A percentile compares a stretch with the other conserved stretches of the same genome.
Evolutionary conservation across 208 protist species (phyloP).

Genomic region (Leishmania braziliensis): DNA sequence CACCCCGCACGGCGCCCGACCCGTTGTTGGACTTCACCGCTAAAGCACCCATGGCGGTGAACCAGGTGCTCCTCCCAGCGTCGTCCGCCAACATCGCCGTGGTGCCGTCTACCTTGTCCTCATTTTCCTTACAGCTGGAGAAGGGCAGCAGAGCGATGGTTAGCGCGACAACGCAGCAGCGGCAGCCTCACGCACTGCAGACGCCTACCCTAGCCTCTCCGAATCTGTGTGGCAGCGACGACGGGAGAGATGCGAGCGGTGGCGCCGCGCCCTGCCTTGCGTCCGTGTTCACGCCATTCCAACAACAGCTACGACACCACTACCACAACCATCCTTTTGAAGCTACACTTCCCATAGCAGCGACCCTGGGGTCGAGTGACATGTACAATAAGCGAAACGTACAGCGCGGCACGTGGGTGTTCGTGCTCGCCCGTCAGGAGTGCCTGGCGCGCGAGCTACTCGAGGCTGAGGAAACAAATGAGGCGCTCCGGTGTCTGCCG

Average conservation of each 20-base stretch:
- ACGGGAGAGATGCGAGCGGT: background rate
- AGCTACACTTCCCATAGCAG: too few species aligned
- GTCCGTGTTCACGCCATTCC: background rate
- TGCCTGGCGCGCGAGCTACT: conserved; percentile 56
- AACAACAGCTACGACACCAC: background rate
- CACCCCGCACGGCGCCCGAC: background rate
- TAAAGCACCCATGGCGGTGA: background rate
- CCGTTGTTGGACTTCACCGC: background rate
- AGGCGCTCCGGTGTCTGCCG: conserved; percentile 40
- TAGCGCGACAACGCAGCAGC: background rate
- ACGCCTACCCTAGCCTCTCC: background rate
- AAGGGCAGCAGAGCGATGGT: background rate
- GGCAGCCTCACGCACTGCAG: background rate
- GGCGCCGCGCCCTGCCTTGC: background rate
- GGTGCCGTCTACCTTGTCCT: background rate
- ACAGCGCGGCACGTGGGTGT: conserved; percentile 29
- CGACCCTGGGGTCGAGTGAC: background rate
- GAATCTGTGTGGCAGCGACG: background rate
- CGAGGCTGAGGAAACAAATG: conserved; percentile 38
- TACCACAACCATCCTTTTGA: background rate
- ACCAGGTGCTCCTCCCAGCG: background rate
- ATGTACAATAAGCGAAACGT: conserved; percentile 16
- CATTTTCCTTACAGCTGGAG: background rate
- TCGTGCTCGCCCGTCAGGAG: conserved; percentile 44
- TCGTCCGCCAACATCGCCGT: background rate